phyloP scores from a whole-genome alignment of 148 eudicot genomes.

The Fagopyrum tataricum region DNA sequence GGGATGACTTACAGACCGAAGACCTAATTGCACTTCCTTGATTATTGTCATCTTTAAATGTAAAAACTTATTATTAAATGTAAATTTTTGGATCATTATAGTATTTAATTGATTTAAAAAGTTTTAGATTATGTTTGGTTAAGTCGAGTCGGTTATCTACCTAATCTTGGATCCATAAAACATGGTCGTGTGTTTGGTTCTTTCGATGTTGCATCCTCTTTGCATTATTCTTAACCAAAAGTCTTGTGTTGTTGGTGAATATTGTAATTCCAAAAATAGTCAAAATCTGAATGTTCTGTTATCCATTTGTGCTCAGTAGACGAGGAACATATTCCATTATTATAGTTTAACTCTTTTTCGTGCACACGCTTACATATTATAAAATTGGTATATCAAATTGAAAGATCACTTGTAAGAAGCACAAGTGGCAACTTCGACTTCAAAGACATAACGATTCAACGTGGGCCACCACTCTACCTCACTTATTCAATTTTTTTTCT shows the following conservation, averaged over 20 bases:
- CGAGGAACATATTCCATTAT: neutral
- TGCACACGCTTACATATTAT: conserved; percentile 3
- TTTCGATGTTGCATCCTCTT: neutral
- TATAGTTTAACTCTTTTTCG: neutral
- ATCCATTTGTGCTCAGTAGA: neutral
- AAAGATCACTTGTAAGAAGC: neutral
- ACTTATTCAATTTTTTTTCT: too few species aligned
- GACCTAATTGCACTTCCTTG: too few species aligned
- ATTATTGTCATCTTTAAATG: too few species aligned
- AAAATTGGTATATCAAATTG: neutral
- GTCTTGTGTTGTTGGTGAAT: neutral
- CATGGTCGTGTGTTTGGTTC: neutral
- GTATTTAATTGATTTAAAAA: too few species aligned
- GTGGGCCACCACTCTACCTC: neutral
- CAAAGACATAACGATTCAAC: neutral
- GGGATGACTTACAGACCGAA: too few species aligned
- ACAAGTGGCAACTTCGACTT: neutral
- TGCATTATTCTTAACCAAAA: neutral
- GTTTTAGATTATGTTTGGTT: neutral
- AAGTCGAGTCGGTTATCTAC: neutral
- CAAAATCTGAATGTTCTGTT: neutral
- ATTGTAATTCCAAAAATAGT: neutral
- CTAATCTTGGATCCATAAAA: neutral
- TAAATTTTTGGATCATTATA: too few species aligned
- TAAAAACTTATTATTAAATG: too few species aligned